Base-by-base conservation (phyloP, 805 yeast genomes). In the Komagataella kurtzmanii region DNA sequence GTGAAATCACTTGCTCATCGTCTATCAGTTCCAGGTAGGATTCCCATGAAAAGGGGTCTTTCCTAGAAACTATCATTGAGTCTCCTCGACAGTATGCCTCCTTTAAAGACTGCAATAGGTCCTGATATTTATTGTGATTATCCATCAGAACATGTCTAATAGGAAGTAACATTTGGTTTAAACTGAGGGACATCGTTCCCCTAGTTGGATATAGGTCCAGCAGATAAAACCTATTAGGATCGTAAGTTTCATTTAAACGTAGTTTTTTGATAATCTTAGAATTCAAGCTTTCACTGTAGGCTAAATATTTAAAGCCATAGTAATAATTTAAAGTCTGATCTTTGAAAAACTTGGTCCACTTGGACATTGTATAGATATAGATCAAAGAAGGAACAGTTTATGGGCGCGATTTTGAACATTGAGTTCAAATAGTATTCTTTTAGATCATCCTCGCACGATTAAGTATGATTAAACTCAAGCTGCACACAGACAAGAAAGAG, bases 41-140 rank as follows among this genome's bases (percentile, higher is more conserved):
- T 3, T 65, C 65, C 96, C 96, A 88, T 14, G 76, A 66, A 61
- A 75, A 85, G 3, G 93, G 90, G 59, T 83, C 82, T 45, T 61
- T 59, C 1, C 61, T 56, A 45, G 59, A 63, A 44, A 65, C 60
- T 24, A 61, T 58, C 51, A 72, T 70, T 23, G 17, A 24, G 14
- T 47, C 8, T 47, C 44, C 30, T 23, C 30, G 24, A 30, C 40
- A 30, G 14, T 30, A 30, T 14, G 43, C 50, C 14, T 44, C 50
- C 17, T 50, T 40, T 46, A 50, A 44, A 17, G 45, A 44, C 14
- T 36, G 7, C 18, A 54, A 17, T 4, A 23, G 40, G 14, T 49
- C 45, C 10, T 23, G 36, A 12, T 21, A 70, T 5, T 61, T 55
- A 3, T 62, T 59, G 46, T 77, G 69, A 6, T 74, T 66, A 54